These are phyloP conservation scores for Leptographium flavum DNA, from an alignment of 2,329 filamentous ascomycete genomes.

Conservation along the genomic window DNA sequence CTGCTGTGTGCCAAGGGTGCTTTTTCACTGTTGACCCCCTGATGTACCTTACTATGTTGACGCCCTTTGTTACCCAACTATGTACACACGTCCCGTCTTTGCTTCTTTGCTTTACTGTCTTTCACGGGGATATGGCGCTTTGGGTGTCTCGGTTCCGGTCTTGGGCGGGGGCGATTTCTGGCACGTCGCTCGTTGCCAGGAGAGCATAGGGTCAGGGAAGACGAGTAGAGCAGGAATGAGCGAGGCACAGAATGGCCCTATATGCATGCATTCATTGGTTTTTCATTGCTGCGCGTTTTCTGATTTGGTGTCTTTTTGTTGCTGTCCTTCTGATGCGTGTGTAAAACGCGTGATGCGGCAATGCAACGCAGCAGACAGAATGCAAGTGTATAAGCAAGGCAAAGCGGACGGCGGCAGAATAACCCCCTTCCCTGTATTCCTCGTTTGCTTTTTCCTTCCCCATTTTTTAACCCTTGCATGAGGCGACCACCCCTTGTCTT, in stretches of 20 bases:
- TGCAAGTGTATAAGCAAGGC: slow-evolving; percentile 2
- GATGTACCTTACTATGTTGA: not conserved
- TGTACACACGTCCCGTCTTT: not conserved
- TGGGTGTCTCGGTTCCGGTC: not conserved
- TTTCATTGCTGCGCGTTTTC: not conserved
- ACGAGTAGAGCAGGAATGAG: not conserved
- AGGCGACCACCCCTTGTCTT: not conserved
- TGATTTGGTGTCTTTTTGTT: not conserved
- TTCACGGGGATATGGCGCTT: not conserved
- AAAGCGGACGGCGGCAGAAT: not conserved
- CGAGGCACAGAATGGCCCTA: too few species aligned
- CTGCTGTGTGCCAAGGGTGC: not conserved
- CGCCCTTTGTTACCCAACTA: not conserved
- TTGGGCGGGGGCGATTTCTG: not conserved
- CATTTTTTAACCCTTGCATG: not conserved
- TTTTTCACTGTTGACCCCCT: not conserved
- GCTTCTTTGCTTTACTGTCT: not conserved
- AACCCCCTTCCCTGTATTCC: not conserved
- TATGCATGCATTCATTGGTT: not conserved
- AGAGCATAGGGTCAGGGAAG: not conserved
- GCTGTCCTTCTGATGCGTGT: not conserved
- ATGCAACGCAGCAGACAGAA: not conserved
- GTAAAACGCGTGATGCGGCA: not conserved
- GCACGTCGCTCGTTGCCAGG: not conserved
- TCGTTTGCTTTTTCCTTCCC: not conserved